Evolutionary conservation across 805 yeast species (phyloP).

Genomic region (Pichia rugopelliculosa): DNA sequence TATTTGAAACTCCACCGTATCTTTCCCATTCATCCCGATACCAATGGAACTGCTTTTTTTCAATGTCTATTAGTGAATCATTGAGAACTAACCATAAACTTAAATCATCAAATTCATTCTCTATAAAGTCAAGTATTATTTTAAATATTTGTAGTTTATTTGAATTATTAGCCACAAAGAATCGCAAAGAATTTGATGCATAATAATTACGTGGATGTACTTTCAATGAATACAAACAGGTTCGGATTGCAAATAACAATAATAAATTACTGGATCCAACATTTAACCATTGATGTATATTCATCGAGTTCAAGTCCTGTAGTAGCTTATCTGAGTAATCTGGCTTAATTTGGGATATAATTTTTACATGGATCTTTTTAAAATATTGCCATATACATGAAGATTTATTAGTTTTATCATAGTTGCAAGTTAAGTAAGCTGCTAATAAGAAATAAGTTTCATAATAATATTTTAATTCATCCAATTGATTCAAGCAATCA

Average conservation of each 20-base stretch:
- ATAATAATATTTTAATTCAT: not conserved
- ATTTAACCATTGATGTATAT: not conserved
- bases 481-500: not conserved
- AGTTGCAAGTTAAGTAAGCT: conserved; percentile 18
- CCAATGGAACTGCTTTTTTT: not conserved
- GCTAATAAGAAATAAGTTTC: not conserved
- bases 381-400: conserved; percentile 28
- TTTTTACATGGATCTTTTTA: conserved; percentile 10
- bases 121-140: not conserved
- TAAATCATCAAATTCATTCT: conserved; percentile 4
- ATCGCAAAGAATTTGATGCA: conserved; percentile 35
- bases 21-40: not conserved
- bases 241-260: not conserved
- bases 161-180: conserved; percentile 7
- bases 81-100: conserved; percentile 8
- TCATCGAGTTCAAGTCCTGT: not conserved
- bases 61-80: not conserved
- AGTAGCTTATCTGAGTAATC: not conserved
- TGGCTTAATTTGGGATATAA: not conserved
- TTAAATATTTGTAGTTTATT: not conserved
- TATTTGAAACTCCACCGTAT: not conserved
- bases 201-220: conserved; percentile 42
- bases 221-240: conserved; percentile 29
- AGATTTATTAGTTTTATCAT: conserved; percentile 29
- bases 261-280: not conserved